Conservation (phyloP, 2,329 filamentous ascomycete species). For the Pseudogymnoascus sp. region DNA sequence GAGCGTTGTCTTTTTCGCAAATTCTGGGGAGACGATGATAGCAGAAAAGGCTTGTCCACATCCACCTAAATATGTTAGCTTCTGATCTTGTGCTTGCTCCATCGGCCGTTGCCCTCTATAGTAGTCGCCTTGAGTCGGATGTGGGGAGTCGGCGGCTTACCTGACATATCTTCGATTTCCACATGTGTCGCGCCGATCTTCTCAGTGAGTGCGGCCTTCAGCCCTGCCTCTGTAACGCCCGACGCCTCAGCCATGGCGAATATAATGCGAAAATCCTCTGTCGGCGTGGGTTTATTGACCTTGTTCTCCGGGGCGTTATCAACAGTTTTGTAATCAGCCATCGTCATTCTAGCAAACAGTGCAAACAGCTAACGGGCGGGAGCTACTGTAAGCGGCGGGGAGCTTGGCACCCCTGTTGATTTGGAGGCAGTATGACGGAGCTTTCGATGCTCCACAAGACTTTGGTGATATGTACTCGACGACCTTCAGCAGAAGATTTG, state of each 20-base stretch:
- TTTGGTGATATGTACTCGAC: background rate
- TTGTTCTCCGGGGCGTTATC: constrained; percentile 14
- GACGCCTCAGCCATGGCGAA: constrained; percentile 45
- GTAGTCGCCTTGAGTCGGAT: background rate
- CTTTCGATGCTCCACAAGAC: constrained; percentile 1
- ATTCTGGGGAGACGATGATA: constrained; percentile 55
- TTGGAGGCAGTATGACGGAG: background rate
- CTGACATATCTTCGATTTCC: constrained; percentile 85
- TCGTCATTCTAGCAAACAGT: constrained; percentile 31
- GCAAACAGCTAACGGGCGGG: constrained; percentile 24
- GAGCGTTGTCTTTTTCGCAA: constrained; percentile 53
- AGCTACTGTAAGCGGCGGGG: constrained; percentile 6
- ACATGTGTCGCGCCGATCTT: constrained; percentile 70
- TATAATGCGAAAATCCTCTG: constrained; percentile 21
- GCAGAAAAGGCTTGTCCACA: constrained; percentile 65
- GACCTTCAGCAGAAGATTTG: constrained; percentile 7
- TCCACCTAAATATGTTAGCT: constrained; percentile 42
- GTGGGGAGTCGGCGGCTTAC: constrained; percentile 41
- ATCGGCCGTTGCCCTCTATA: background rate
- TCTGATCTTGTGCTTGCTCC: background rate
- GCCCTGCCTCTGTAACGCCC: constrained; percentile 63
- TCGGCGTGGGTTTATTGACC: constrained; percentile 19
- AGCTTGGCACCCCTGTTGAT: constrained; percentile 5
- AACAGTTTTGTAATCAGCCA: constrained; percentile 27
- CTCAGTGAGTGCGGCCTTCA: constrained; percentile 61